Percentiles rank a stretch among this genome's conserved stretches.
These are phyloP conservation scores for Trifolium fragiferum DNA, from an alignment of 306 rosid species.

Conservation along the genomic window DNA sequence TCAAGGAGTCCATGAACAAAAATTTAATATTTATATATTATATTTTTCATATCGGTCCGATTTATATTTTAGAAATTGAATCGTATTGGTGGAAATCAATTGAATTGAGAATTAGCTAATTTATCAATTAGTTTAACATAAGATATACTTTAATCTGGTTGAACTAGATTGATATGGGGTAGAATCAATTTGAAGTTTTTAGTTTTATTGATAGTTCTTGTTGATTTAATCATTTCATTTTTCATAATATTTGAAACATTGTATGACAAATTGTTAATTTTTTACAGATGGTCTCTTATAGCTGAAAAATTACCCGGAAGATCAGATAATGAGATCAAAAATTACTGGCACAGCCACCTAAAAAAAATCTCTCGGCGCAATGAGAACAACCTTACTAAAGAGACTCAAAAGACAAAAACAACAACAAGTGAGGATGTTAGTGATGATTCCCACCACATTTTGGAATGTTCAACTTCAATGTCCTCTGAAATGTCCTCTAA, in stretches of 20 bases:
- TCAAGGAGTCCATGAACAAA: too few relatives aligned
- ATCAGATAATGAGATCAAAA: conserved; percentile 77
- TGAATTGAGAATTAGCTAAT: too few relatives aligned
- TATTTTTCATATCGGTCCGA: too few relatives aligned
- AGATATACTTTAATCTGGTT: too few relatives aligned
- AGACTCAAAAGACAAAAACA: conserved; percentile 27
- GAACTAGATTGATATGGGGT: too few relatives aligned
- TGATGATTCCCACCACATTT: conserved; percentile 27
- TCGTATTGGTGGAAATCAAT: too few relatives aligned
- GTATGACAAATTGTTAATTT: neutral
- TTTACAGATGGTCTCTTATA: conserved; percentile 67
- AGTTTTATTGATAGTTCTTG: too few relatives aligned
- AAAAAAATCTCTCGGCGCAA: conserved; percentile 42
- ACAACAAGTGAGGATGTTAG: neutral
- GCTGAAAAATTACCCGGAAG: conserved; percentile 68
- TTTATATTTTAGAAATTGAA: too few relatives aligned
- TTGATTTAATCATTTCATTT: neutral
- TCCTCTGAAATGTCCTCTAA: conserved; percentile 38
- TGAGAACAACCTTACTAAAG: neutral
- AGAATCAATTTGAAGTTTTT: too few relatives aligned
- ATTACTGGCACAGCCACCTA: conserved; percentile 70
- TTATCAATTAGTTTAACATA: too few relatives aligned
- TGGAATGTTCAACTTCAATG: conserved; percentile 51
- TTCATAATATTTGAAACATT: too few relatives aligned
- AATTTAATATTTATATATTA: too few relatives aligned